Conservation (phyloP, 306 rosid species). For the Cicer pinnatifidum region DNA sequence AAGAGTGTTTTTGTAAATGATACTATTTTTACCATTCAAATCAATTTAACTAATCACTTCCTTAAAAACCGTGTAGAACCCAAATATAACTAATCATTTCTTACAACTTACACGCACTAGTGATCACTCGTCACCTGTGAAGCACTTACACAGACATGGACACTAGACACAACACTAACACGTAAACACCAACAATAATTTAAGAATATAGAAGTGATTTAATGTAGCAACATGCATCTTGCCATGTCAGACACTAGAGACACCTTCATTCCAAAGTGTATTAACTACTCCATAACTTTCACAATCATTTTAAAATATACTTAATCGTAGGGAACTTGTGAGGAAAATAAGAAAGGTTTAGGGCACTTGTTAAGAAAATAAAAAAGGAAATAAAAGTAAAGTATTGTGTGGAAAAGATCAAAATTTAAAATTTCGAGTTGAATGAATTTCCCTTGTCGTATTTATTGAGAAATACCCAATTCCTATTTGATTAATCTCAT, state of each 20-base stretch:
- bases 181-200: background rate
- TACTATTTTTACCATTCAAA: too few species aligned
- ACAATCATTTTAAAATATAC: background rate
- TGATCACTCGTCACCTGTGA: background rate
- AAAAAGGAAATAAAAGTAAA: too few species aligned
- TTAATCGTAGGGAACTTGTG: background rate
- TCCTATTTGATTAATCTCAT: slow-evolving; percentile 3
- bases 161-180: background rate
- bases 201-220: background rate
- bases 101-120: slow-evolving; percentile 7
- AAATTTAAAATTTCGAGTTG: too few species aligned
- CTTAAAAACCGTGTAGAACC: too few species aligned
- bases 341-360: too few species aligned
- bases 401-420: too few species aligned
- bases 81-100: background rate
- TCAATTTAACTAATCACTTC: too few species aligned
- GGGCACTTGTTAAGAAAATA: too few species aligned
- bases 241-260: background rate
- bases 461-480: background rate
- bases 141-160: background rate
- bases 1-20: too few species aligned
- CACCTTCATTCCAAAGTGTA: background rate
- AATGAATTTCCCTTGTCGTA: background rate
- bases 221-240: background rate
- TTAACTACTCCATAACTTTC: slow-evolving; percentile 1